These are phyloP conservation scores for Suillus cothurnatus DNA, from an alignment of 768 basidiomycete species.

Conservation along the genomic window DNA sequence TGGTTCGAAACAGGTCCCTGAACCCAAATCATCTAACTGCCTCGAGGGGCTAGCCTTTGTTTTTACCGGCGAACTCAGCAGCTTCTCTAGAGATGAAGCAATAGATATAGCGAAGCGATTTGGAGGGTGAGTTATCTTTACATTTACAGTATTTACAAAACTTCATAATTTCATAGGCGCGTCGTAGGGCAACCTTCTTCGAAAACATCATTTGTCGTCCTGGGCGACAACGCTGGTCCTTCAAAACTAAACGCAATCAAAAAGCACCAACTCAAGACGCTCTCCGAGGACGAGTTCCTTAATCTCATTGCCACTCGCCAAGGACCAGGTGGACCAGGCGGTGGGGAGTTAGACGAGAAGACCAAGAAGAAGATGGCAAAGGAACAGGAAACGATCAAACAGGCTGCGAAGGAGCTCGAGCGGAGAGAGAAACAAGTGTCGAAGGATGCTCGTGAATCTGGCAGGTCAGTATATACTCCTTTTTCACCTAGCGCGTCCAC, in stretches of 20 bases:
- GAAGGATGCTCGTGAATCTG: slow-evolving; percentile 28
- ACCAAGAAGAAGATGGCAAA: slow-evolving; percentile 78
- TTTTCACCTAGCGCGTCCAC: not conserved
- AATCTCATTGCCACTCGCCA: slow-evolving; percentile 76
- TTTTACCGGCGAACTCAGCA: slow-evolving; percentile 91
- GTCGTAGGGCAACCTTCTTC: slow-evolving; percentile 87
- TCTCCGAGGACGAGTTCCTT: slow-evolving; percentile 88
- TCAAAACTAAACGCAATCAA: slow-evolving; percentile 86
- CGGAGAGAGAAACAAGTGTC: slow-evolving; percentile 61
- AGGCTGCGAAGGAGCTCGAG: slow-evolving; percentile 79
- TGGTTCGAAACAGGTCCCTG: slow-evolving; percentile 63
- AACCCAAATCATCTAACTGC: slow-evolving; percentile 77
- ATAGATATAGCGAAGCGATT: slow-evolving; percentile 88
- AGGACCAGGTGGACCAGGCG: slow-evolving; percentile 42
- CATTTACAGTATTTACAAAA: not conserved
- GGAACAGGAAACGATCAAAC: slow-evolving; percentile 74
- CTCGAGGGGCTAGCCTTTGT: slow-evolving; percentile 89
- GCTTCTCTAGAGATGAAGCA: slow-evolving; percentile 87
- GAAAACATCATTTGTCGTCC: slow-evolving; percentile 86
- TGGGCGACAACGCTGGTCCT: slow-evolving; percentile 87
- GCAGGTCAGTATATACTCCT: slow-evolving; percentile 17
- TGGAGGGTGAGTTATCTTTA: slow-evolving; percentile 69
- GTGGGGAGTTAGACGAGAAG: slow-evolving; percentile 67
- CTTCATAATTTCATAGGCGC: slow-evolving; percentile 52
- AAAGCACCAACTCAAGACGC: slow-evolving; percentile 72